Percentiles rank a stretch among this genome's conserved stretches.
Conservation (phyloP, 2,329 filamentous ascomycete species). For the Aureobasidium sp. region DNA sequence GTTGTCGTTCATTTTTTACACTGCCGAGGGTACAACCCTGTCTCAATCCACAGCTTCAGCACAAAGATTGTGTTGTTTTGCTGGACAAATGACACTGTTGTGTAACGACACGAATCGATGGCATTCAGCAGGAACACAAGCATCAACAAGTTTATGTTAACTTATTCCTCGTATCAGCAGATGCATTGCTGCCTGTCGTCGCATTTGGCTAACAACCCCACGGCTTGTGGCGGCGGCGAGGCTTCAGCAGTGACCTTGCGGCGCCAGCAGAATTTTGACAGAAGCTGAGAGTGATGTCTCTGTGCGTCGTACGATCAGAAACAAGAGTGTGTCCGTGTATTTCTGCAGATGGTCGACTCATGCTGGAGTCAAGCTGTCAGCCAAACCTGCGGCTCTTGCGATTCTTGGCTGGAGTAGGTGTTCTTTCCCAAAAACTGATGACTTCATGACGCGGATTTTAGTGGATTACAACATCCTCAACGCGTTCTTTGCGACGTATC, state of each 20-base stretch:
- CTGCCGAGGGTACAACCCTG: neutral
- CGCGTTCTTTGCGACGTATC: conserved; percentile 1
- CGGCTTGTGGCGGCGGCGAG: neutral
- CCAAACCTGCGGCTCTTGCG: neutral
- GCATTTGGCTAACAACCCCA: neutral
- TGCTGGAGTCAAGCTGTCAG: neutral
- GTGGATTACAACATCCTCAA: conserved; percentile 1
- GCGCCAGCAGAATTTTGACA: neutral
- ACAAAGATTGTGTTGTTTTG: too few relatives aligned
- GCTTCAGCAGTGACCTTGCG: neutral
- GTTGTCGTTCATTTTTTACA: neutral
- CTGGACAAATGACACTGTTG: too few relatives aligned
- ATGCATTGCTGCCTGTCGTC: neutral
- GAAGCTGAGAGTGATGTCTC: neutral
- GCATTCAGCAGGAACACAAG: too few relatives aligned
- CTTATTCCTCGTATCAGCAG: neutral
- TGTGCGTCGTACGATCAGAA: neutral
- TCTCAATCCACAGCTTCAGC: neutral
- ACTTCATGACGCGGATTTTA: neutral
- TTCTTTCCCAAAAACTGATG: neutral
- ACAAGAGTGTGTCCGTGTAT: neutral
- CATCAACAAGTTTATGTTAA: neutral
- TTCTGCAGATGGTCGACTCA: neutral
- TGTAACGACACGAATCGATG: too few relatives aligned
- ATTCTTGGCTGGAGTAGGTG: neutral